phyloP scores from a whole-genome alignment of 768 basidiomycete genomes.

The Cystobasidium onofrii region DNA sequence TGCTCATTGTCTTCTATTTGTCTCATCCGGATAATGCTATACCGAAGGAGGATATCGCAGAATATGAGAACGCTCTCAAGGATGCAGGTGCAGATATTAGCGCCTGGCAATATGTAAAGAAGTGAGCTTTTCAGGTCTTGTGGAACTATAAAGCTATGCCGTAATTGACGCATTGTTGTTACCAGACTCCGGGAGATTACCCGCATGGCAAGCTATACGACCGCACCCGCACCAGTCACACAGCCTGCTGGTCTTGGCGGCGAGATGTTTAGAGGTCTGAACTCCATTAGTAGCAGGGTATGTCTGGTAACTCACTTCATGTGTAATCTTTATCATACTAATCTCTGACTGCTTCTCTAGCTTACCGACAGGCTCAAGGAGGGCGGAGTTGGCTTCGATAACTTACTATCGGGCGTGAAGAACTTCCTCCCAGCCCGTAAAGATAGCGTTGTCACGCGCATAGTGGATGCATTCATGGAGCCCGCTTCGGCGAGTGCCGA shows the following conservation, averaged over 20 bases:
- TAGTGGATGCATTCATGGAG: slow-evolving; percentile 96
- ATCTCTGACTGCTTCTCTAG: slow-evolving; percentile 48
- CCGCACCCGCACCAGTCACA: slow-evolving; percentile 50
- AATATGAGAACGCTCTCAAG: slow-evolving; percentile 79
- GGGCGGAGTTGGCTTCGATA: slow-evolving; percentile 75
- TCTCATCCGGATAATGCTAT: slow-evolving; percentile 67
- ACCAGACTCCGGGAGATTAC: slow-evolving; percentile 73
- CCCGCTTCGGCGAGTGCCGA: slow-evolving; percentile 86
- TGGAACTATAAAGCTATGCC: too few species aligned
- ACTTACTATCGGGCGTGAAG: slow-evolving; percentile 92
- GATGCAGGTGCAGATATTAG: slow-evolving; percentile 64
- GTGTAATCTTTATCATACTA: not conserved
- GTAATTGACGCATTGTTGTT: not conserved
- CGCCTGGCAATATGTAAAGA: slow-evolving; percentile 84
- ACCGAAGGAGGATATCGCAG: slow-evolving; percentile 76
- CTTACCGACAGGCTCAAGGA: slow-evolving; percentile 88
- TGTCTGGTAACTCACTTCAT: too few species aligned
- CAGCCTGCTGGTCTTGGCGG: slow-evolving; percentile 56
- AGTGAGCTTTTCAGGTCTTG: too few species aligned
- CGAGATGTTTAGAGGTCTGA: slow-evolving; percentile 89
- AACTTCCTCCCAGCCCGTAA: slow-evolving; percentile 95
- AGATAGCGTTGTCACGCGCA: slow-evolving; percentile 78
- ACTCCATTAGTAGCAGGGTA: slow-evolving; percentile 79
- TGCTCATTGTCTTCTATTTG: slow-evolving; percentile 91
- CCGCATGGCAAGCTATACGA: slow-evolving; percentile 71